Conservation (phyloP, 176 grass and related monocot genomes). For the Oryza glumipatula region DNA sequence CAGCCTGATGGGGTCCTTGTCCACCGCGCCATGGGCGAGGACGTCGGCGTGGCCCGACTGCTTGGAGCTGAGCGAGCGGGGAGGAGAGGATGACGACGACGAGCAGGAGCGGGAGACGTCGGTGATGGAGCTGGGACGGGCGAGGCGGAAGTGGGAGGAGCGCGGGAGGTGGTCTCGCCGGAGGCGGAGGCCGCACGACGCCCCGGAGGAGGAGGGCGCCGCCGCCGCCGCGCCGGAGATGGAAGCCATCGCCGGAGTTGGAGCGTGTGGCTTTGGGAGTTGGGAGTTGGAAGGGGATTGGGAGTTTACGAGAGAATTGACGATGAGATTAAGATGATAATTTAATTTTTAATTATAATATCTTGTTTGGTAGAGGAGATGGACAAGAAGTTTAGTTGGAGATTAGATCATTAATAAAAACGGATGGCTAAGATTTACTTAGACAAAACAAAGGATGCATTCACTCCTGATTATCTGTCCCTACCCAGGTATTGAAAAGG, state of each 20-base stretch:
- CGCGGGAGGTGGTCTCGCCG: conserved; percentile 31
- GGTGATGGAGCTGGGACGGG: conserved; percentile 57
- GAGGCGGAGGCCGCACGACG: conserved; percentile 34
- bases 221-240: conserved; percentile 52
- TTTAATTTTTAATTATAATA: no score
- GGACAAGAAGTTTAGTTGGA: no score
- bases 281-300: no score
- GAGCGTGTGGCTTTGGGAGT: neutral
- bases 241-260: conserved; percentile 52
- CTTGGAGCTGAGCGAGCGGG: conserved; percentile 29
- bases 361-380: no score
- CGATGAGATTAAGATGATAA: no score
- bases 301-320: no score
- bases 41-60: conserved; percentile 17
- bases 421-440: no score
- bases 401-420: no score
- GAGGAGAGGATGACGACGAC: conserved; percentile 19
- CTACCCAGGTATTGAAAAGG: no score
- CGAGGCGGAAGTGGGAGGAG: neutral
- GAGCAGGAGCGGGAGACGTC: conserved; percentile 64
- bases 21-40: conserved; percentile 32
- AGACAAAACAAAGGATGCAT: no score
- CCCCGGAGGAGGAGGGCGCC: conserved; percentile 41
- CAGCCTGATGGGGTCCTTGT: conserved; percentile 88
- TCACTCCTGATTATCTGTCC: no score